Base-by-base conservation (phyloP, 2,329 filamentous ascomycete genomes). In the Trichoderma oligosporum region DNA sequence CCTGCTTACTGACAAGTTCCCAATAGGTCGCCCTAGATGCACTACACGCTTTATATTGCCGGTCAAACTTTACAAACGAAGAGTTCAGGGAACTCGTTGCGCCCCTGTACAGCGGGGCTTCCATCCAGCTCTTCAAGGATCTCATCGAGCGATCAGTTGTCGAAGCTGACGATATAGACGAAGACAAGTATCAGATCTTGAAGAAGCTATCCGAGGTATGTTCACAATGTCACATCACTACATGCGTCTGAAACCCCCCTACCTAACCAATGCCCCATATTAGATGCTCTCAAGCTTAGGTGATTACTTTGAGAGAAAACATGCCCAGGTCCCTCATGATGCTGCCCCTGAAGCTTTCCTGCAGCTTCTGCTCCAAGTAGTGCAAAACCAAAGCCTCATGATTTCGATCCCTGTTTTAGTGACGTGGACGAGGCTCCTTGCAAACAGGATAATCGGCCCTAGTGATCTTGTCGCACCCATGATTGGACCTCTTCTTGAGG, bases 351-450 rank as follows among this genome's bases (percentile, higher is more conserved):
- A 85, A 31, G 85, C 84, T 4, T 89, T 97, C 64, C 81, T 97
- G 59, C 83, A 87, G 48, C 83, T 99, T 56, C 80, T 97, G 44
- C 82, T 93, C 60, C 78, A 83, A 56, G 87, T 97, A 53, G 83
- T 92, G 56, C 88, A 89, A 64, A 91, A 89, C 71, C 86, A 88
- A 65, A 97, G 94, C 70, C 80, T 99, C 56, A 87, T 94, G 42
- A 87, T 99, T 16, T 97, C 94, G 2, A 97, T 97, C 65, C 93
- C 94, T 2, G 85, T 95, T 8, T 79, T 99, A 42, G 89, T 96
- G 65, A 87, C 89, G 20, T 97, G 92, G 91, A 91, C 88, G 7
- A 88, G 87, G 63, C 78, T 97, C 48, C 78, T 99, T 41, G 83
- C 82, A 62, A 87, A 89, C 56, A 82, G 84, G 48, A 76, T 81